Conservation (phyloP, 306 rosid genomes). For the Quillaja saponaria region DNA sequence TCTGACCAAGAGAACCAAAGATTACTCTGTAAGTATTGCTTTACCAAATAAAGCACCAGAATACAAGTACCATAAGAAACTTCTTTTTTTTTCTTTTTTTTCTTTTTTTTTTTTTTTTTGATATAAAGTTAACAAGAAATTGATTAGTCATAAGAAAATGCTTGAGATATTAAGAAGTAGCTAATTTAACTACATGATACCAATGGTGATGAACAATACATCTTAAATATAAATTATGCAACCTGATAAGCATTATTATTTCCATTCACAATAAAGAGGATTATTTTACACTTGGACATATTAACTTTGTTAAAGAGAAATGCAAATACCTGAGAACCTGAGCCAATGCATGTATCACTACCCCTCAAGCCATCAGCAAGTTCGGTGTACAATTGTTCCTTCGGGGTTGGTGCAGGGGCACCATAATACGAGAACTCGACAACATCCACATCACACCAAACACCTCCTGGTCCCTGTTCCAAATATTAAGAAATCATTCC, state of each 20-base stretch:
- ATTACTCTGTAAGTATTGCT: slow-evolving; percentile 6
- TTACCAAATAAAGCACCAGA: background rate
- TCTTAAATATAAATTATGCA: slow-evolving; percentile 16
- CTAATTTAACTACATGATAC: background rate
- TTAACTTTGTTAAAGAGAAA: slow-evolving; percentile 17
- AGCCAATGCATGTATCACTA: slow-evolving; percentile 77
- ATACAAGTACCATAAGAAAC: no score
- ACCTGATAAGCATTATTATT: background rate
- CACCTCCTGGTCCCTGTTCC: slow-evolving; percentile 98
- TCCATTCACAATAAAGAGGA: no score
- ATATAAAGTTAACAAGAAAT: no score
- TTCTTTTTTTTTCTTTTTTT: no score
- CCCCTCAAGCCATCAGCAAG: slow-evolving; percentile 95
- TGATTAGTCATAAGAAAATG: no score
- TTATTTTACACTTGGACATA: no score
- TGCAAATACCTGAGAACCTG: slow-evolving; percentile 93
- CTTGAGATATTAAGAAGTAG: no score
- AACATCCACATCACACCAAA: slow-evolving; percentile 99
- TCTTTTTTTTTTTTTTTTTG: no score
- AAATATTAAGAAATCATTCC: slow-evolving; percentile 33
- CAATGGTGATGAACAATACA: slow-evolving; percentile 1
- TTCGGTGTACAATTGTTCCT: slow-evolving; percentile 86
- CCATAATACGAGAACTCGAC: slow-evolving; percentile 96
- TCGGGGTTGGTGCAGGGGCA: slow-evolving; percentile 89
- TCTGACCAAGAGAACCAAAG: slow-evolving; percentile 10